phyloP scores from a whole-genome alignment of 345 rosid genomes.

The Conringia planisiliqua region DNA sequence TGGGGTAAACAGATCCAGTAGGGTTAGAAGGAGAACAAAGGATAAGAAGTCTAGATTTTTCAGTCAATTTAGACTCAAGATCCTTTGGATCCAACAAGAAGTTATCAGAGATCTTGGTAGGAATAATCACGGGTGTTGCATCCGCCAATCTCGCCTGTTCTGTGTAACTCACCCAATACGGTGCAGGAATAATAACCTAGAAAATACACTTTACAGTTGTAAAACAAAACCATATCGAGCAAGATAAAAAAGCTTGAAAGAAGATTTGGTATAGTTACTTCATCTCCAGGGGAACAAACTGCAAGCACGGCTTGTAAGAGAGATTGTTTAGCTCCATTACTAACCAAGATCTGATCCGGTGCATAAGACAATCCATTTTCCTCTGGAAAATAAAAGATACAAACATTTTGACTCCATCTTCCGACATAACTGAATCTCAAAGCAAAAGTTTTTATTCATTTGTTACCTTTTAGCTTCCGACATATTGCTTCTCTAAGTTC shows the following conservation, averaged over 20 bases:
- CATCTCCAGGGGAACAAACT: conserved; percentile 94
- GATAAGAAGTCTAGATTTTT: conserved; percentile 80
- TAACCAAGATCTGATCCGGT: conserved; percentile 82
- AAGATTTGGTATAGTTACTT: conserved; percentile 41
- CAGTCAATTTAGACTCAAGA: conserved; percentile 69
- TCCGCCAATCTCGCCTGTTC: conserved; percentile 94
- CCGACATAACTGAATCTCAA: neutral
- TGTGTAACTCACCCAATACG: conserved; percentile 97
- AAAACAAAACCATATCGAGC: neutral
- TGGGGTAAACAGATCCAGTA: conserved; percentile 96
- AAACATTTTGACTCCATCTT: neutral
- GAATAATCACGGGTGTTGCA: conserved; percentile 90
- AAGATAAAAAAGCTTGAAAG: neutral
- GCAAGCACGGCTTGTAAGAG: conserved; percentile 79
- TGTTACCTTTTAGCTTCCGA: conserved; percentile 68
- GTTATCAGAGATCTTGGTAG: conserved; percentile 72
- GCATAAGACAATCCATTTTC: conserved; percentile 82
- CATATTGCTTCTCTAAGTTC: conserved; percentile 88
- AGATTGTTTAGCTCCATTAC: conserved; percentile 97
- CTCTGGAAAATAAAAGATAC: conserved; percentile 38
- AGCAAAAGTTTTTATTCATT: neutral
- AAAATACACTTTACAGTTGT: neutral
- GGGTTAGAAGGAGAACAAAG: conserved; percentile 98
- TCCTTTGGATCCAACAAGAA: conserved; percentile 84
- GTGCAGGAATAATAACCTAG: conserved; percentile 96